These are phyloP conservation scores for Chrysanthemum seticuspe DNA, from an alignment of 129 eudicot genomes.

Conservation along the genomic window DNA sequence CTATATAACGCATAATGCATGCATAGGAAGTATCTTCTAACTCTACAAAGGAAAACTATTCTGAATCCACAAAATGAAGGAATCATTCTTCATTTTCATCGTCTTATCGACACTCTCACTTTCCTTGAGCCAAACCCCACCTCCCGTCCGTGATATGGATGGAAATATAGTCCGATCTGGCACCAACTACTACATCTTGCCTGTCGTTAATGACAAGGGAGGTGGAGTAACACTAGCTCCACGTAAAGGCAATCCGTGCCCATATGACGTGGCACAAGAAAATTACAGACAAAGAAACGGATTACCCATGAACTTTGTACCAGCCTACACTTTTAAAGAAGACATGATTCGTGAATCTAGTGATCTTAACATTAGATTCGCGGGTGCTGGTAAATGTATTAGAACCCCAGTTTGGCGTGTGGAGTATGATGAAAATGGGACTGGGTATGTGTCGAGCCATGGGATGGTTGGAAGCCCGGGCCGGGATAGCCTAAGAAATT, in stretches of 20 bases:
- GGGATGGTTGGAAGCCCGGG: slow-evolving; percentile 55
- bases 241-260: slow-evolving; percentile 25
- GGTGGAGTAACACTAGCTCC: no score
- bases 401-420: slow-evolving; percentile 38
- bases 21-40: no score
- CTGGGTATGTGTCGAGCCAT: slow-evolving; percentile 26
- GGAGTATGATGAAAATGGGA: slow-evolving; percentile 10
- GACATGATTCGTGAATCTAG: slow-evolving; percentile 34
- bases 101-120: no score
- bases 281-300: slow-evolving; percentile 23
- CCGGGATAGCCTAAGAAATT: slow-evolving; percentile 36
- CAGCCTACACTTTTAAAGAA: slow-evolving; percentile 32
- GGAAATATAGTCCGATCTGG: no score
- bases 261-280: slow-evolving; percentile 43
- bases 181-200: no score
- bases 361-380: slow-evolving; percentile 44
- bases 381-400: not conserved
- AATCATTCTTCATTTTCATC: no score
- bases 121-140: no score
- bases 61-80: no score
- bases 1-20: no score
- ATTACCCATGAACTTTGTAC: slow-evolving; percentile 33
- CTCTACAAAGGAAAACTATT: no score
- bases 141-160: no score
- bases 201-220: no score